Percentiles rank a stretch among this genome's conserved stretches.
phyloP scores from a whole-genome alignment of 106 monocot species.

The Narthecium ossifragum region DNA sequence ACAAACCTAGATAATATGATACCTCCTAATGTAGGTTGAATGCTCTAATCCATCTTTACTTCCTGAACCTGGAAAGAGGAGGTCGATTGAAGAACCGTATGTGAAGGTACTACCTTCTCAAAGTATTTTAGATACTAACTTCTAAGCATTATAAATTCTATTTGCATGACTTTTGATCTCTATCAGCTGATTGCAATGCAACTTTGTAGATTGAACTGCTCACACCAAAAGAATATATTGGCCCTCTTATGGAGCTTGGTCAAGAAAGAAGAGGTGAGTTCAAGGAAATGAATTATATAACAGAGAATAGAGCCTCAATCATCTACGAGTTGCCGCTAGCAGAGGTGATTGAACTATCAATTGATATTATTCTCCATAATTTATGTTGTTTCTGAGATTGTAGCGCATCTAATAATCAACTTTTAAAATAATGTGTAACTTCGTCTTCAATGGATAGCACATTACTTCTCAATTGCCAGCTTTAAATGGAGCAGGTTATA shows the following conservation, averaged over 20 bases:
- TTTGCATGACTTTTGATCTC: not conserved
- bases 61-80: slow-evolving; percentile 85
- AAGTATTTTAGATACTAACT: not conserved
- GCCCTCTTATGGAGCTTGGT: slow-evolving; percentile 93
- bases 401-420: too few relatives aligned
- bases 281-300: slow-evolving; percentile 91
- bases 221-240: slow-evolving; percentile 92
- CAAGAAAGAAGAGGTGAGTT: slow-evolving; percentile 96
- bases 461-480: too few relatives aligned
- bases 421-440: too few relatives aligned
- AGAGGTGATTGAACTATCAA: slow-evolving; percentile 42
- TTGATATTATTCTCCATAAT: too few relatives aligned
- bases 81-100: slow-evolving; percentile 84
- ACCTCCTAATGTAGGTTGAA: slow-evolving; percentile 56
- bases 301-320: slow-evolving; percentile 78
- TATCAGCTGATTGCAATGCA: not conserved
- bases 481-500: too few relatives aligned
- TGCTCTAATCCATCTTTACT: slow-evolving; percentile 94
- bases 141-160: not conserved
- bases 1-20: not conserved
- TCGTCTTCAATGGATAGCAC: too few relatives aligned
- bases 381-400: too few relatives aligned
- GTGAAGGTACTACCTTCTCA: slow-evolving; percentile 53
- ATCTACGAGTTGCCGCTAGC: slow-evolving; percentile 84
- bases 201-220: slow-evolving; percentile 85